Evolutionary conservation across 805 yeast species (phyloP).

Genomic region (Saccharomyces jurei): DNA sequence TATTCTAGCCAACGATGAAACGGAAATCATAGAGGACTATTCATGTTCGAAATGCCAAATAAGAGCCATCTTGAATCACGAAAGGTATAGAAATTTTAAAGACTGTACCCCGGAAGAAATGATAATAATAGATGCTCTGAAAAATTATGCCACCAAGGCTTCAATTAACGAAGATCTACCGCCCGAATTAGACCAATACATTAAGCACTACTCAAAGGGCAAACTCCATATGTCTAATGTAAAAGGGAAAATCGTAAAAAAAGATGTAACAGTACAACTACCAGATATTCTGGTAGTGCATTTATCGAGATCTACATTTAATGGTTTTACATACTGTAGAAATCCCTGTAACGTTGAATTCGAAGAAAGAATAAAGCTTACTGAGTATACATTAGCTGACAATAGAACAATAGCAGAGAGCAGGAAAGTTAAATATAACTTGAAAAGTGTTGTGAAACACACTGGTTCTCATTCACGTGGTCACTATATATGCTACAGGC

Average conservation of each 20-base stretch:
- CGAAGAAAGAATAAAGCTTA: constrained; percentile 49
- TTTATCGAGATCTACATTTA: constrained; percentile 72
- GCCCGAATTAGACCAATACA: constrained; percentile 38
- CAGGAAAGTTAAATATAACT: constrained; percentile 40
- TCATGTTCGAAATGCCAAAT: constrained; percentile 70
- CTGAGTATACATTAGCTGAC: constrained; percentile 18
- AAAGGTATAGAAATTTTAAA: constrained; percentile 15
- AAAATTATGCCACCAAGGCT: constrained; percentile 31
- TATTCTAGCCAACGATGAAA: constrained; percentile 48
- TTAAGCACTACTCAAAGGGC: constrained; percentile 38
- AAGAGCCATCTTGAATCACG: constrained; percentile 34
- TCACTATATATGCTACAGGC: constrained; percentile 82
- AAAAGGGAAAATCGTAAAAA: constrained; percentile 61
- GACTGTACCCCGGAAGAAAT: constrained; percentile 17
- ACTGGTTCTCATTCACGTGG: constrained; percentile 84
- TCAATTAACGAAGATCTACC: constrained; percentile 62
- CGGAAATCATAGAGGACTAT: constrained; percentile 69
- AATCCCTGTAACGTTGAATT: constrained; percentile 68
- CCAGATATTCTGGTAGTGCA: constrained; percentile 77
- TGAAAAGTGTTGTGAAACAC: constrained; percentile 73
- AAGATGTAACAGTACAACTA: constrained; percentile 49
- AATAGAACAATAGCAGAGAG: constrained; percentile 11
- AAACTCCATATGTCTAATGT: constrained; percentile 40
- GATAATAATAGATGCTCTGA: constrained; percentile 30
- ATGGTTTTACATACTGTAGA: constrained; percentile 58